A percentile compares a stretch with the other conserved stretches of the same genome.
Evolutionary conservation across 106 monocot species (phyloP).

Genomic region (Dendrobium officinale): DNA sequence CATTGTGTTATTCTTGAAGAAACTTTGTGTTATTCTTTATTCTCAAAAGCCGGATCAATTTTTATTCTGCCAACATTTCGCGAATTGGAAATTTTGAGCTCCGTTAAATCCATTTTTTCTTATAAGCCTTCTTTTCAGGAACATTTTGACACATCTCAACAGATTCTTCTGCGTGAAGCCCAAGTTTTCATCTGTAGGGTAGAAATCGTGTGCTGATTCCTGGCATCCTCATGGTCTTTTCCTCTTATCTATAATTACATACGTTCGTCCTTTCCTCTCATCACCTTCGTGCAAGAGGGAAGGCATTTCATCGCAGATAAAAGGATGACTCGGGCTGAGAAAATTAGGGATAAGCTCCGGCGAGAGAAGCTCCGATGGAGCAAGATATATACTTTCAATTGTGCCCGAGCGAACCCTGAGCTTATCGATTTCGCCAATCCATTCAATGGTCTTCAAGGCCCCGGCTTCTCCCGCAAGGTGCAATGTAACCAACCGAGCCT

Average conservation of each 20-base stretch:
- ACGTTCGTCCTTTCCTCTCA: not conserved
- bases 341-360: not conserved
- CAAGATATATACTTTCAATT: conserved; percentile 49
- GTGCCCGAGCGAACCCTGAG: conserved; percentile 14
- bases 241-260: too few species aligned
- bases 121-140: not conserved
- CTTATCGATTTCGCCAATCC: conserved; percentile 1
- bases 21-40: not conserved
- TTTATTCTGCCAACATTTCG: not conserved
- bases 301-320: not conserved
- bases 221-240: not conserved
- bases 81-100: not conserved
- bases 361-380: conserved; percentile 50
- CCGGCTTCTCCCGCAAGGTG: conserved; percentile 72
- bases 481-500: conserved; percentile 33
- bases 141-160: not conserved
- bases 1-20: not conserved
- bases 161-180: not conserved
- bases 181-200: not conserved
- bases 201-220: not conserved
- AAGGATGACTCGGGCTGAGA: not conserved
- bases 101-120: not conserved
- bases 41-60: not conserved
- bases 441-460: conserved; percentile 39
- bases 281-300: not conserved